phyloP scores from a whole-genome alignment of 2,329 filamentous ascomycete genomes.

The Aspergillus costaricaensis region DNA sequence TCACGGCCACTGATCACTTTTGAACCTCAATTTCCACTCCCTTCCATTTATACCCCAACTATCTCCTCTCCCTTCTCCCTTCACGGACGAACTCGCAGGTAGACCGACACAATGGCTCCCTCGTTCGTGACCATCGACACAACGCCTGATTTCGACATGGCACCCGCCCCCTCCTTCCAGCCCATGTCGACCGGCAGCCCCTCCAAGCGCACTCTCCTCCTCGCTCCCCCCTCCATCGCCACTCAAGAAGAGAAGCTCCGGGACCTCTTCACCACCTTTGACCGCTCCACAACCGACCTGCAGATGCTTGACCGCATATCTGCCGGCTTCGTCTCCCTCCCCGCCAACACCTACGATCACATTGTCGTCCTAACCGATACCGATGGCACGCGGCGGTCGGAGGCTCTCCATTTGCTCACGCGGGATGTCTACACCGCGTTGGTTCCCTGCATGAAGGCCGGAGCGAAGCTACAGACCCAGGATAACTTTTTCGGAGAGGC shows the following conservation, averaged over 20 bases:
- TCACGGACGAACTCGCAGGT: not conserved
- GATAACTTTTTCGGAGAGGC: slow-evolving; percentile 21
- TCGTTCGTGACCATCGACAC: slow-evolving; percentile 52
- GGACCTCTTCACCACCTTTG: slow-evolving; percentile 68
- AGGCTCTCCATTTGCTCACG: slow-evolving; percentile 66
- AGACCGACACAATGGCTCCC: slow-evolving; percentile 15
- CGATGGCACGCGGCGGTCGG: slow-evolving; percentile 63
- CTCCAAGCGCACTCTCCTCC: slow-evolving; percentile 68
- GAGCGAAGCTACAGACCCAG: slow-evolving; percentile 26
- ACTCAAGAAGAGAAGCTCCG: slow-evolving; percentile 78
- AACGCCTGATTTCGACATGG: slow-evolving; percentile 53
- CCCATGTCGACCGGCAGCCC: slow-evolving; percentile 23
- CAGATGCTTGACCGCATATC: slow-evolving; percentile 97
- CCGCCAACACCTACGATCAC: slow-evolving; percentile 75
- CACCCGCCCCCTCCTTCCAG: slow-evolving; percentile 35
- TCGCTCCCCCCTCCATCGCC: slow-evolving; percentile 87
- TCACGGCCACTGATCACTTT: not conserved
- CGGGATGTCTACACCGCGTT: slow-evolving; percentile 69
- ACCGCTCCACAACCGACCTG: slow-evolving; percentile 77
- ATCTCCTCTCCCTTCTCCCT: not conserved
- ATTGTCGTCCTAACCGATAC: slow-evolving; percentile 81
- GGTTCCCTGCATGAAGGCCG: slow-evolving; percentile 54
- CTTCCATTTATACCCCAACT: not conserved
- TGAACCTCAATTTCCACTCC: not conserved
- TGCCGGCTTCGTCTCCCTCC: slow-evolving; percentile 76